A percentile compares a stretch with the other conserved stretches of the same genome.
Conservation (phyloP, 768 basidiomycete genomes). For the Kwoniella dendrophila region DNA sequence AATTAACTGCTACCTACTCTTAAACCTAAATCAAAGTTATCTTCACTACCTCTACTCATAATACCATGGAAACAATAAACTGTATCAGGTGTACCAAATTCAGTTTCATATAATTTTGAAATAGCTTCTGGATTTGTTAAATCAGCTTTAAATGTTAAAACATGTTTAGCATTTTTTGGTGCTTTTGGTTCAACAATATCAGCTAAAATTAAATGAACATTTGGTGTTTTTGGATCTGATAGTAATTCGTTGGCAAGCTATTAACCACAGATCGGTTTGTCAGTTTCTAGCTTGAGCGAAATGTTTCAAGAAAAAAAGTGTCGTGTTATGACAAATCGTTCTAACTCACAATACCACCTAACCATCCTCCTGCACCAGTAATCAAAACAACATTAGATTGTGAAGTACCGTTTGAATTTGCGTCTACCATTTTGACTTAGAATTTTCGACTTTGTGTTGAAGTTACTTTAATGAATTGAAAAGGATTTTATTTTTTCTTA, state of each 20-base stretch:
- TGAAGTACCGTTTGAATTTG: conserved; percentile 18
- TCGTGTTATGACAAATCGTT: background rate
- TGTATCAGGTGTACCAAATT: conserved; percentile 53
- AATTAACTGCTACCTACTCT: conserved; percentile 34
- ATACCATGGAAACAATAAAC: conserved; percentile 56
- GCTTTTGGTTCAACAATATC: conserved; percentile 59
- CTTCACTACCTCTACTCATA: conserved; percentile 55
- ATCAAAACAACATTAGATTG: conserved; percentile 50
- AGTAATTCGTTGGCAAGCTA: conserved; percentile 49
- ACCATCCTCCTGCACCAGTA: conserved; percentile 55
- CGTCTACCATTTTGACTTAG: conserved; percentile 27
- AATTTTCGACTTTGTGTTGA: too few species aligned
- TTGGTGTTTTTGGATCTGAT: conserved; percentile 51
- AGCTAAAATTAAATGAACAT: conserved; percentile 61
- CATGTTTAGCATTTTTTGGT: conserved; percentile 49
- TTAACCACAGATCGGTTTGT: too few species aligned
- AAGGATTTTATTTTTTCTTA: too few species aligned
- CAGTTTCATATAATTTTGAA: conserved; percentile 48
- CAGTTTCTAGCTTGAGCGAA: too few species aligned
- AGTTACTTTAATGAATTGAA: too few species aligned
- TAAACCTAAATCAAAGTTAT: conserved; percentile 56
- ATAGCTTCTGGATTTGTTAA: conserved; percentile 45
- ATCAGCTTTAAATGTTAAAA: conserved; percentile 52
- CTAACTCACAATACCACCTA: conserved; percentile 50
- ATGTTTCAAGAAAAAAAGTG: too few species aligned